Conservation (phyloP, 2,329 filamentous ascomycete species). For the Pseudocercospora pini-densiflorae region DNA sequence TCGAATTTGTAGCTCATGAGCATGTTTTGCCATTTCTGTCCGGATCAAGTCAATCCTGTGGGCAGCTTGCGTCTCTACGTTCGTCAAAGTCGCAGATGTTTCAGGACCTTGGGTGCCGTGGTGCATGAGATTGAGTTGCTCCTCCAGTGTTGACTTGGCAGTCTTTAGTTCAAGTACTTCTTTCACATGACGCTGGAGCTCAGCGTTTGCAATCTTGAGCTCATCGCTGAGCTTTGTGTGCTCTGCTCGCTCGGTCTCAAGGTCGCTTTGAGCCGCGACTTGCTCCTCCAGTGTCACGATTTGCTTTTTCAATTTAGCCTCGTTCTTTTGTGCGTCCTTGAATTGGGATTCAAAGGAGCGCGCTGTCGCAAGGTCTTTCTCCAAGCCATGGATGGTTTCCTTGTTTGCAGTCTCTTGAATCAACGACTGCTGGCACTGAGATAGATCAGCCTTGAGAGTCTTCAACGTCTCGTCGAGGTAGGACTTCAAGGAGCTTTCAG, state of each 20-base stretch:
- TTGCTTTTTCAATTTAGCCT: neutral
- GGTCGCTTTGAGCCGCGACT: neutral
- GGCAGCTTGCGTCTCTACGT: neutral
- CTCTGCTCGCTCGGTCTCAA: neutral
- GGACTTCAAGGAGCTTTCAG: slow-evolving; percentile 9
- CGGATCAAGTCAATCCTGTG: neutral
- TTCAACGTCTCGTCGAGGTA: slow-evolving; percentile 26
- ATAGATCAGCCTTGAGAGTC: slow-evolving; percentile 27
- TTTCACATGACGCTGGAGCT: slow-evolving; percentile 4
- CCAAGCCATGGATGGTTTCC: slow-evolving; percentile 24
- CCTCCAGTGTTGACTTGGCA: neutral
- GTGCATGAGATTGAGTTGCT: neutral
- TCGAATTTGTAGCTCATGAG: slow-evolving; percentile 12
- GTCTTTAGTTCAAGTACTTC: slow-evolving; percentile 8
- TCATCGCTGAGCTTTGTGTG: neutral
- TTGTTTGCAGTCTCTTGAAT: slow-evolving; percentile 22
- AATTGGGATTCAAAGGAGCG: neutral
- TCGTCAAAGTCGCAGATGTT: neutral
- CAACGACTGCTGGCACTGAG: slow-evolving; percentile 25
- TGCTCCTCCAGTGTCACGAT: slow-evolving; percentile 14
- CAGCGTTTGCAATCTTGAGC: neutral
- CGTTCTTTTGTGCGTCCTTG: neutral
- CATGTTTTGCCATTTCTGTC: slow-evolving; percentile 14
- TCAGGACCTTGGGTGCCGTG: neutral
- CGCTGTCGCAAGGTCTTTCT: slow-evolving; percentile 22